Conservation (phyloP, 2,329 filamentous ascomycete species). For the Beauveria bassiana region DNA sequence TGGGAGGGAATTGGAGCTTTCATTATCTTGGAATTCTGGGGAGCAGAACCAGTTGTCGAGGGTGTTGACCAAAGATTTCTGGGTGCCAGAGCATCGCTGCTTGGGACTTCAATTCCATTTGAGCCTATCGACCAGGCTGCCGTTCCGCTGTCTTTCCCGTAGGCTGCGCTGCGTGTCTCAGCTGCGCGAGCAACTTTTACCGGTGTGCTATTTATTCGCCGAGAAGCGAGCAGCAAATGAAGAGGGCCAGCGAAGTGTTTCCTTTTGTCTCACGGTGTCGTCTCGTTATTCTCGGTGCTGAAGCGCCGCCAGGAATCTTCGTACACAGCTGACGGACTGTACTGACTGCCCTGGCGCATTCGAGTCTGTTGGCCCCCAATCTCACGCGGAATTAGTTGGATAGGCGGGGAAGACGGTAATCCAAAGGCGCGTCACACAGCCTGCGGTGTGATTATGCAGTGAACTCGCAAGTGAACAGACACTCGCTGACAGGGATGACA, state of each 20-base stretch:
- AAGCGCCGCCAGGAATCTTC: background rate
- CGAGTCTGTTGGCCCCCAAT: background rate
- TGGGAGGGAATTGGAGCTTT: background rate
- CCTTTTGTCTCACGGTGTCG: background rate
- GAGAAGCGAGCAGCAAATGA: background rate
- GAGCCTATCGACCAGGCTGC: too few relatives aligned
- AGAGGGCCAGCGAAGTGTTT: background rate
- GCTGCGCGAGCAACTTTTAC: background rate
- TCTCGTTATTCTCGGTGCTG: background rate
- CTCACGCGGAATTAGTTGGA: background rate
- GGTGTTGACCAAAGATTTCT: too few relatives aligned
- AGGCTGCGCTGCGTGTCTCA: too few relatives aligned
- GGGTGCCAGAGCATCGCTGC: too few relatives aligned
- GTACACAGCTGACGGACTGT: background rate
- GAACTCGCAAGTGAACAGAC: background rate
- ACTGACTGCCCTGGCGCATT: background rate
- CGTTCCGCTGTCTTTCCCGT: too few relatives aligned
- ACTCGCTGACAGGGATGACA: too few relatives aligned
- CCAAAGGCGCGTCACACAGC: background rate
- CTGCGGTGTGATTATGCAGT: slow-evolving; percentile 2
- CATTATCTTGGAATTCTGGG: too few relatives aligned
- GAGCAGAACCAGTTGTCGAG: too few relatives aligned
- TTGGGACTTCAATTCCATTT: too few relatives aligned
- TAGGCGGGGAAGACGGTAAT: background rate
- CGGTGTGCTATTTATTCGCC: background rate